Evolutionary conservation across 2,329 filamentous ascomycete species (phyloP), one percentile per base, ranked within the genome.

Genomic region (Cadophora gregata): DNA sequence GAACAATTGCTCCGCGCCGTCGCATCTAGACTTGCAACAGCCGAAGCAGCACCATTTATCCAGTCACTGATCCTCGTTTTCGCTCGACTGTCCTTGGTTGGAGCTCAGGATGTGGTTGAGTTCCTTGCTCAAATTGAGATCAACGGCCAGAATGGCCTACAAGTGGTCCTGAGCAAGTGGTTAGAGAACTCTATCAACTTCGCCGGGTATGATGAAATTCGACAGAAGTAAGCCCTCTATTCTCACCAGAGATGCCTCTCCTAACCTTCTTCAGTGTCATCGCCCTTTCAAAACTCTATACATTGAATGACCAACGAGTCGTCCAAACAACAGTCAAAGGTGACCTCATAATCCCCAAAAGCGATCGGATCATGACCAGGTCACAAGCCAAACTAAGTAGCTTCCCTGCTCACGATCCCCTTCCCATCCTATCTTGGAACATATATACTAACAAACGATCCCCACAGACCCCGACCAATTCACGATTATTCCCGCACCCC

Each of bases 11-110:
- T 99, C 4, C 89, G 90, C 73, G 96, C 95, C 21, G 95, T 99
- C 19, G 96, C 96, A 3, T 89, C 89, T 60, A 88, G 96, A 66
- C 84, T 99, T 19, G 90, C 90, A 6, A 92, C 90, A 6, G 96
- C 96, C 1, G 86, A 93, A 70, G 89, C 93, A 56, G 92, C 95
- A 0, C 89, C 90, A 8, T 96, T 99, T 77, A 98, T 99, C 70
- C 96, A 99, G 80, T 97, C 93, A 63, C 82, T 99, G 60, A 97
- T 97, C 63, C 85, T 98, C 6, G 96, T 99, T 0, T 99, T 99
- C 79, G 96, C 95, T 1, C 89, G 95, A 53, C 84, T 99, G 9
- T 95, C 93, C 10, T 85, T 98, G 16, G 88, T 91, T 59, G 93
- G 93, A 58, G 91, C 95, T 10, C 88, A 88, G 27, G 96, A 98